Evolutionary conservation across 768 basidiomycete species (phyloP).

Genomic region (Pulveroboletus sp.): DNA sequence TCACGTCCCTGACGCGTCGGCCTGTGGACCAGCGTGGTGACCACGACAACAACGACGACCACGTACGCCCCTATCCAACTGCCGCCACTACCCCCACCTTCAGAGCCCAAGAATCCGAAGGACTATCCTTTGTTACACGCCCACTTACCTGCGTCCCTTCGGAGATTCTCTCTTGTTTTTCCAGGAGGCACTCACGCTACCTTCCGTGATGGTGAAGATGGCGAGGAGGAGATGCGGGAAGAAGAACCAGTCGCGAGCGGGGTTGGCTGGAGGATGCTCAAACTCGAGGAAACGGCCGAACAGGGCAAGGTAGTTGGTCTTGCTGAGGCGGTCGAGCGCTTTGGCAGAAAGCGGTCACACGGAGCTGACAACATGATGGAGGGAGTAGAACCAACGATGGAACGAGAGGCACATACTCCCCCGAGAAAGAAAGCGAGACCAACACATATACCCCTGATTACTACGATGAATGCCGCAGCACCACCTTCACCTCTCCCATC

Average conservation of each 20-base stretch:
- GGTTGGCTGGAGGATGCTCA: slow-evolving; percentile 71
- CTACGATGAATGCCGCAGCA: slow-evolving; percentile 66
- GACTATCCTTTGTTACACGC: slow-evolving; percentile 75
- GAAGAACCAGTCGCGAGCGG: slow-evolving; percentile 65
- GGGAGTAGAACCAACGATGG: slow-evolving; percentile 58
- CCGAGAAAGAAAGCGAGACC: slow-evolving; percentile 76
- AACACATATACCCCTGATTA: slow-evolving; percentile 52
- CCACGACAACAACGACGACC: slow-evolving; percentile 88
- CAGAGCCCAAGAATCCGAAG: slow-evolving; percentile 72
- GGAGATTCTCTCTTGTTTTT: slow-evolving; percentile 73
- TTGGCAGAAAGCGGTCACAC: slow-evolving; percentile 58
- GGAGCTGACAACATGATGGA: slow-evolving; percentile 62
- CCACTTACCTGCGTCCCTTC: slow-evolving; percentile 64
- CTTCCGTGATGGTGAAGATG: slow-evolving; percentile 65
- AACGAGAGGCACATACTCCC: slow-evolving; percentile 42
- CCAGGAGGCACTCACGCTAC: slow-evolving; percentile 78
- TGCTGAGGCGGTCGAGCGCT: slow-evolving; percentile 78
- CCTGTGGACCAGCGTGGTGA: slow-evolving; percentile 60
- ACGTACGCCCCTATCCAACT: slow-evolving; percentile 85
- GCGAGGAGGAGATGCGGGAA: slow-evolving; percentile 63
- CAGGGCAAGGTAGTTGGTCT: slow-evolving; percentile 55
- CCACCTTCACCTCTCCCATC: slow-evolving; percentile 84
- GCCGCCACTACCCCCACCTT: slow-evolving; percentile 66
- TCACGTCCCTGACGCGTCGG: slow-evolving; percentile 21
- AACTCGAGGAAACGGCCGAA: slow-evolving; percentile 54